Conservation (phyloP, 352 stramenopile genomes). For the Lagenidium sp. region DNA sequence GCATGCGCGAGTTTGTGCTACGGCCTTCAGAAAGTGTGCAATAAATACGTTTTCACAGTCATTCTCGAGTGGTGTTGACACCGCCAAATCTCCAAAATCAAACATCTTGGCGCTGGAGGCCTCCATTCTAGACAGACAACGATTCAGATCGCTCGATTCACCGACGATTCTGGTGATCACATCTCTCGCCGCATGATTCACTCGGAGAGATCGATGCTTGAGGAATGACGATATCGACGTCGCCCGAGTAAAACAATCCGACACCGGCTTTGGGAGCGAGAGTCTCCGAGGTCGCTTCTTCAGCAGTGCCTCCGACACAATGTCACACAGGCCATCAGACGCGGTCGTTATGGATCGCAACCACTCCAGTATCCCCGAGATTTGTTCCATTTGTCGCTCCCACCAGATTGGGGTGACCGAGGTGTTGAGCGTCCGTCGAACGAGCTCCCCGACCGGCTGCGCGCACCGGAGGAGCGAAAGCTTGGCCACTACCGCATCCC, state of each 20-base stretch:
- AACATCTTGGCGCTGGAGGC: constrained; percentile 1
- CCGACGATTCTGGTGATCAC: constrained; percentile 3
- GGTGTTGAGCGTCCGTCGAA: constrained; percentile 58
- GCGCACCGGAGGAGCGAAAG: constrained; percentile 40
- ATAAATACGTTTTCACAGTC: constrained; percentile 57
- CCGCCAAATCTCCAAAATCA: not conserved
- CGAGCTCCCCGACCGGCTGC: constrained; percentile 32
- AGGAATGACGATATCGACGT: too few relatives aligned
- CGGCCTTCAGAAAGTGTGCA: constrained; percentile 55
- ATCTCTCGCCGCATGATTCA: constrained; percentile 2
- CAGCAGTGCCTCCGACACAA: constrained; percentile 56
- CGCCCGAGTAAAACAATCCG: constrained; percentile 7
- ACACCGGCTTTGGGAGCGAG: constrained; percentile 22
- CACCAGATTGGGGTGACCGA: constrained; percentile 61
- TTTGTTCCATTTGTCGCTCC: constrained; percentile 45
- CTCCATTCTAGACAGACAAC: constrained; percentile 5
- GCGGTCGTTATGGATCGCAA: constrained; percentile 53
- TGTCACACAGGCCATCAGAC: constrained; percentile 60
- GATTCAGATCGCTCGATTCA: not conserved
- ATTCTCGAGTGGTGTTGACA: not conserved
- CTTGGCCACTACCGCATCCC: constrained; percentile 35
- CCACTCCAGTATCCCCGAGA: constrained; percentile 59
- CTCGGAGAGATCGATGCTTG: too few relatives aligned
- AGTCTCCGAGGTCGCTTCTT: constrained; percentile 33
- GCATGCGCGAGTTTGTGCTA: constrained; percentile 46